Evolutionary conservation across 2,329 filamentous ascomycete genomes (phyloP).

Genomic region (Venturiaceae sp.): DNA sequence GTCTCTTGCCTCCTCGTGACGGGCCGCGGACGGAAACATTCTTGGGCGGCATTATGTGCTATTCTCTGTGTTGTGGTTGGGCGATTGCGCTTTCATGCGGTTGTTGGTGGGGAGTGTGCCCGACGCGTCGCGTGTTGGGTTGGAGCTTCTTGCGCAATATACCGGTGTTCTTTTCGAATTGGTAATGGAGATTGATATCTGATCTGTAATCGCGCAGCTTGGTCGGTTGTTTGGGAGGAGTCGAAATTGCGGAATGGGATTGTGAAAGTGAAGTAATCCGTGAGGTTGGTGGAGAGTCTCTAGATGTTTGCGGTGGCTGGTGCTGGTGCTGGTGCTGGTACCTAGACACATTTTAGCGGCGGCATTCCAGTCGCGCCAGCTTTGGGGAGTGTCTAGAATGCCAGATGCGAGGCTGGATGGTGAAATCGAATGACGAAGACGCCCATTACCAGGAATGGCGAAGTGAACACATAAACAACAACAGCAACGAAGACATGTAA

Average conservation of each 20-base stretch:
- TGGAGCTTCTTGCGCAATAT: background rate
- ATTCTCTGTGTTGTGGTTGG: background rate
- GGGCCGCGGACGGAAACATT: constrained; percentile 2
- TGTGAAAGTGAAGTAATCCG: background rate
- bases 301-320: no score
- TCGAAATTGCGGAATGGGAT: background rate
- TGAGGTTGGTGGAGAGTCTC: background rate
- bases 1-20: constrained; percentile 3
- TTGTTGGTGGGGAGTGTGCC: background rate
- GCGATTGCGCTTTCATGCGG: background rate
- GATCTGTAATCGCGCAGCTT: background rate
- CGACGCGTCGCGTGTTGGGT: constrained; percentile 15
- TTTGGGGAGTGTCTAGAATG: background rate
- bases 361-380: background rate
- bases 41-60: constrained; percentile 4
- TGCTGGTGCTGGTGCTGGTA: no score
- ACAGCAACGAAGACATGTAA: background rate
- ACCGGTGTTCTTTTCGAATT: background rate
- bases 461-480: background rate
- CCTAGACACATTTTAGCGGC: no score
- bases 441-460: background rate
- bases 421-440: background rate
- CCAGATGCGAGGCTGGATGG: background rate
- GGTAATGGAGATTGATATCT: background rate
- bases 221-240: background rate